These are phyloP conservation scores for Hirsutella thompsonii DNA, from an alignment of 2,329 filamentous ascomycete species.

Conservation along the genomic window DNA sequence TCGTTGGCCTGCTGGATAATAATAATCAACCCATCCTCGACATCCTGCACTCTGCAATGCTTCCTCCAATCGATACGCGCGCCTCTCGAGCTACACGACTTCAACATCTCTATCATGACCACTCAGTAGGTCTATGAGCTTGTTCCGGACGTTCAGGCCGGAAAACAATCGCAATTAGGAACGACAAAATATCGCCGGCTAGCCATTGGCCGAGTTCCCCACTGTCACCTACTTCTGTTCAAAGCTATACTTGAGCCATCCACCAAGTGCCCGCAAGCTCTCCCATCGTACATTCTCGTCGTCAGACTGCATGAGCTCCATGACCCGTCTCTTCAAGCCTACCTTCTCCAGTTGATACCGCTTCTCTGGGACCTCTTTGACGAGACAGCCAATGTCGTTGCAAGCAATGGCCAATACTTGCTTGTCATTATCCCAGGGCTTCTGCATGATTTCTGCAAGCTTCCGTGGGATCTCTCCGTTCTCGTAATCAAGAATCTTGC, in stretches of 20 bases:
- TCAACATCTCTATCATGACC: no score
- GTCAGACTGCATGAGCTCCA: constrained; percentile 84
- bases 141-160: no score
- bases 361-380: constrained; percentile 82
- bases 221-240: constrained; percentile 21
- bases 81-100: no score
- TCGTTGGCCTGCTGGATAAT: no score
- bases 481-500: constrained; percentile 72
- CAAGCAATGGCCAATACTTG: constrained; percentile 86
- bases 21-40: no score
- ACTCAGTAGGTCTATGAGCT: no score
- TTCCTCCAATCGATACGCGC: no score
- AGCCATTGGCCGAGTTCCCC: no score
- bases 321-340: constrained; percentile 74
- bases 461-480: constrained; percentile 68
- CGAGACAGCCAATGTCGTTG: constrained; percentile 80
- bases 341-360: constrained; percentile 68
- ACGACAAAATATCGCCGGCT: not conserved
- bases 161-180: not conserved
- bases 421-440: constrained; percentile 66
- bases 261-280: constrained; percentile 67
- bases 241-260: constrained; percentile 53
- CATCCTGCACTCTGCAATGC: no score
- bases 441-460: constrained; percentile 69
- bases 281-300: constrained; percentile 90